Evolutionary conservation across 345 rosid genomes (phyloP).

Genomic region (Raphanus raphanistrum): DNA sequence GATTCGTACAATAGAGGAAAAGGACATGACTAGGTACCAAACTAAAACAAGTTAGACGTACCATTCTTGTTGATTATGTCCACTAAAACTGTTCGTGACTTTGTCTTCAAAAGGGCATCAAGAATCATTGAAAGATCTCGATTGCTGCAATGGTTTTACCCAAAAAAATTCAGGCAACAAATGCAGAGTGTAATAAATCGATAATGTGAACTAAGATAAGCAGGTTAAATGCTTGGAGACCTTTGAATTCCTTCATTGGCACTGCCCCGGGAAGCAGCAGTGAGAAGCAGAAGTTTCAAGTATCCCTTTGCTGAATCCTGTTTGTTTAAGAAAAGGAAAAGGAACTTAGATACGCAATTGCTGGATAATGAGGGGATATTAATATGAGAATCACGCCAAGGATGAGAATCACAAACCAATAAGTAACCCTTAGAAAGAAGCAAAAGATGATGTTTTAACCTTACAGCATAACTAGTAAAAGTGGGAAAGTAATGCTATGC

Average conservation of each 20-base stretch:
- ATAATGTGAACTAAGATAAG: conserved; percentile 19
- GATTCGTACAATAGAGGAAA: conserved; percentile 9
- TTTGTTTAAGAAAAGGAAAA: conserved; percentile 30
- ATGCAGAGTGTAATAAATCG: conserved; percentile 1
- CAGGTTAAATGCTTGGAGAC: conserved; percentile 41
- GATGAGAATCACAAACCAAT: conserved; percentile 14
- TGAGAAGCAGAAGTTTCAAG: conserved; percentile 92
- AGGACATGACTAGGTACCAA: conserved; percentile 15
- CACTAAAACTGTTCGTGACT: conserved; percentile 71
- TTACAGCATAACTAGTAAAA: conserved; percentile 7
- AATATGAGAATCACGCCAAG: background rate
- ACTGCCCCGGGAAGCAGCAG: conserved; percentile 91
- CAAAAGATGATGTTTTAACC: conserved; percentile 12
- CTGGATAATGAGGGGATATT: background rate
- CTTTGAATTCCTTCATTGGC: conserved; percentile 90
- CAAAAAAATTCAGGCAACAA: conserved; percentile 23
- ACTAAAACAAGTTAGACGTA: conserved; percentile 37
- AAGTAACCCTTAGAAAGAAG: background rate
- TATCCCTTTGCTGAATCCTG: conserved; percentile 94
- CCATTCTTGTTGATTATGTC: conserved; percentile 94
- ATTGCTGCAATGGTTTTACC: conserved; percentile 64
- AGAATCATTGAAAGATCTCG: conserved; percentile 99
- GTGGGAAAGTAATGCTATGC: conserved; percentile 20
- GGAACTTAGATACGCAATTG: conserved; percentile 20
- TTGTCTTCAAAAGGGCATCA: conserved; percentile 96